Base-by-base conservation (phyloP, 2,329 filamentous ascomycete genomes). In the Cyanodermella asteris region DNA sequence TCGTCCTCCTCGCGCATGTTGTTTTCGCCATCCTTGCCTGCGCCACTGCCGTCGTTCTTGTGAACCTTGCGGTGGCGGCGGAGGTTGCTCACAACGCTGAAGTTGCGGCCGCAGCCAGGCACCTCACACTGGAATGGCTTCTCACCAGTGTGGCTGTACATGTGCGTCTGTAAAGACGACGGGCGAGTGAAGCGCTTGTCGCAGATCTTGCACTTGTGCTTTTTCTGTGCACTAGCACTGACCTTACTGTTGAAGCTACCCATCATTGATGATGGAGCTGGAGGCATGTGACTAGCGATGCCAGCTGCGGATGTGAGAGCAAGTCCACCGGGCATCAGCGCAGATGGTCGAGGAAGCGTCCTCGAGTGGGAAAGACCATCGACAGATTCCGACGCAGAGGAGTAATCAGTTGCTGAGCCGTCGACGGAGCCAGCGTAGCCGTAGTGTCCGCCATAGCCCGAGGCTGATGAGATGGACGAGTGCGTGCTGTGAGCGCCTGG, bases 151-250 rank as follows among this genome's bases (percentile, higher is more conserved):
- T 94, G 84, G 51, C 81, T 91, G 54, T 93, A 93, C 76, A 93
- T 93, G 46, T 94, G 84, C 16, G 84, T 94, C 46, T 93, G 84
- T 19, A 94, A 51, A 9, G 84, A 93, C 44, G 81, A 91, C 2
- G 84, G 84, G 27, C 84, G 67, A 3, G 84, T 93, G 49, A 94
- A 94, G 21, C 84, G 71, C 63, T 94, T 93, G 51, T 93, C 84
- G 57, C 84, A 94, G 31, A 94, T 77, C 55, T 91, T 93, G 65
- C 84, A 94, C 59, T 93, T 93, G 57, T 94, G 87, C 61, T 94
- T 94, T 69, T 94, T 94, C 46, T 93, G 81, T 7, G 84, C 87
- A 53, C 80, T 91, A 11, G 78, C 82, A 1, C 81, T 82, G 26
- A 93, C 72, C 53, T 93, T 93, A 34, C 84, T 93, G 52, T 78